A percentile compares a stretch with the other conserved stretches of the same genome.
Evolutionary conservation across 257 asterid genomes (phyloP).

Genomic region (Paulownia fortunei): DNA sequence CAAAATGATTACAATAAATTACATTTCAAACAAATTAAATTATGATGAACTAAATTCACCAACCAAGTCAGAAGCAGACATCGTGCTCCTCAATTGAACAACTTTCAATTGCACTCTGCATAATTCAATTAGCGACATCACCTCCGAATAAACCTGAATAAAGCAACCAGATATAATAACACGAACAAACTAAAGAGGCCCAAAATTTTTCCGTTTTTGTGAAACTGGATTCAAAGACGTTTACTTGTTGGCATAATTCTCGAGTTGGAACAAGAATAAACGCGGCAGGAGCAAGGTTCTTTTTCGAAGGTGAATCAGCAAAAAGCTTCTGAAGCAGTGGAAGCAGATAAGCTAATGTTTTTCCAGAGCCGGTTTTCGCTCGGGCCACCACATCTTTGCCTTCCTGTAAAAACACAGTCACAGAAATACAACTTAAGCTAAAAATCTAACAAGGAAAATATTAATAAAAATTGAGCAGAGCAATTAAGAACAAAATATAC

Average conservation of each 20-base stretch:
- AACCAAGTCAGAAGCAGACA: conserved; percentile 82
- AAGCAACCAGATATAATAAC: not conserved
- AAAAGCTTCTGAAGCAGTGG: conserved; percentile 93
- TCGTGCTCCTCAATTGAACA: conserved; percentile 74
- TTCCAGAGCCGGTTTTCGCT: conserved; percentile 99
- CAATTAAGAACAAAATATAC: conserved; percentile 34
- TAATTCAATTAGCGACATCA: conserved; percentile 65
- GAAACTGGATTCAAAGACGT: not conserved
- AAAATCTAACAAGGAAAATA: not conserved
- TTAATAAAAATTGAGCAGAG: conserved; percentile 5
- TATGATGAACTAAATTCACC: conserved; percentile 36
- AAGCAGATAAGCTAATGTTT: conserved; percentile 86
- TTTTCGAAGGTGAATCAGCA: conserved; percentile 54
- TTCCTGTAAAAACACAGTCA: conserved; percentile 49
- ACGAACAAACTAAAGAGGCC: not conserved
- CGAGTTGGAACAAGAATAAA: conserved; percentile 89
- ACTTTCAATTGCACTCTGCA: conserved; percentile 81
- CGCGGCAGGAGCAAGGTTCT: conserved; percentile 66
- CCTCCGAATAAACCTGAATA: conserved; percentile 75
- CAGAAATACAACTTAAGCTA: not conserved
- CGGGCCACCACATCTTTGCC: conserved; percentile 97
- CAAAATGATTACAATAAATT: not conserved
- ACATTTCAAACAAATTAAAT: not conserved
- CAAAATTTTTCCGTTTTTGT: not conserved
- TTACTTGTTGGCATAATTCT: conserved; percentile 90